Base-by-base conservation (phyloP, 164 flowering plant genomes). In the Aristolochia fimbriata region DNA sequence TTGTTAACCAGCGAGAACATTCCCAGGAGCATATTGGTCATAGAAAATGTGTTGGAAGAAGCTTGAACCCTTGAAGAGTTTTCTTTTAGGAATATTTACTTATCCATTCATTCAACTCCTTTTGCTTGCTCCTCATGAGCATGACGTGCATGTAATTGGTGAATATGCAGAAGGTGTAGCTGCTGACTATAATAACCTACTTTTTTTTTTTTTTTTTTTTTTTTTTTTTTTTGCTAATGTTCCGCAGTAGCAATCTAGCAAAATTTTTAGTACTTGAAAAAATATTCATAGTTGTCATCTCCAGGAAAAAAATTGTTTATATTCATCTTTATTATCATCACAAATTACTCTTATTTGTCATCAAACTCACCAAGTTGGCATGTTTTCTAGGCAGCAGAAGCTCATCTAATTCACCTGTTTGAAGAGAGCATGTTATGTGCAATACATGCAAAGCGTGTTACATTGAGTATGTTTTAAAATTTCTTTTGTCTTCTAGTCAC, bases 371-470 rank as follows among this genome's bases (percentile, higher is more conserved):
- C 19, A 49, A 20, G 9, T 17, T 49, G 8, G 22, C 1, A 15
- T 23, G 17, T 56, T 56, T 19, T 51, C 33, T 62, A 86, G 93
- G 95, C 91, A 46, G 83, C 91, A 15, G 95, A 87, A 64, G 83
- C 76, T 62, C 80, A 58, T 69, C 43, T 83, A 59, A 78, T 85
- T 62, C 70, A 65, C 43, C 53, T 87, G 63, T 83, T 87, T 74
- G 81, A 71, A 68, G 88, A 85, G 70, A 69, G 79, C 53, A 77
- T 76, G 79, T 73, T 87, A 3, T 87, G 91, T 73, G 84, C 95
- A 16, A 73, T 87, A 68, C 95, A 87, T 78, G 95, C 91, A 30
- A 87, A 66, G 62, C 85, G 95, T 47, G 88, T 87, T 14, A 87
- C 95, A 24, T 64, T 85, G 5, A 85, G 93, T 86, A 81, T 77